Evolutionary conservation across 176 grass and related monocot species (phyloP).

Genomic region (Bonia amplexicaulis): DNA sequence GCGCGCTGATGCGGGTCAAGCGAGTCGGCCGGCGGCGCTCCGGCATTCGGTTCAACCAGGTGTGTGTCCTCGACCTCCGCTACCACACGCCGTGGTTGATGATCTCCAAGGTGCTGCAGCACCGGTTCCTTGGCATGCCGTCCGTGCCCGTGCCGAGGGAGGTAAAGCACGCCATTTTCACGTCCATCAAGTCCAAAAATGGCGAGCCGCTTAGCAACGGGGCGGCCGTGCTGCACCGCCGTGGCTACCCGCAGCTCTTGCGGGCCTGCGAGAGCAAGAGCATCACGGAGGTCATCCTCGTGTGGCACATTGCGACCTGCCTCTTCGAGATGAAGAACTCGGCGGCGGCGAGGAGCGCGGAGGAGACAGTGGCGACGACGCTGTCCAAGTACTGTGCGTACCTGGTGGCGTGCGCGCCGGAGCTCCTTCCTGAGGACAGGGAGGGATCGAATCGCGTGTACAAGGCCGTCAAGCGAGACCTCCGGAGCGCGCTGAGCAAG

Average conservation of each 20-base stretch:
- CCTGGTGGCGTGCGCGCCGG: conserved; percentile 15
- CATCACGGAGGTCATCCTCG: conserved; percentile 9
- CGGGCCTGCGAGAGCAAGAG: conserved; percentile 4
- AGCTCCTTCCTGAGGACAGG: conserved; percentile 14
- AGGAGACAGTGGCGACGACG: neutral
- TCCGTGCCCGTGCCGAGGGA: neutral
- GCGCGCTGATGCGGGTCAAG: neutral
- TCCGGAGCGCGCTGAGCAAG: neutral
- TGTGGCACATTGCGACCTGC: conserved; percentile 22
- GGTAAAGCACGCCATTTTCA: conserved; percentile 4
- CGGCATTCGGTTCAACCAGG: neutral
- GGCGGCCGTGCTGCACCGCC: neutral
- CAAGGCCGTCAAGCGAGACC: conserved; percentile 1
- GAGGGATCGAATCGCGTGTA: neutral
- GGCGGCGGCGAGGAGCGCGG: neutral
- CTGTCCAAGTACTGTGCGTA: conserved; percentile 19
- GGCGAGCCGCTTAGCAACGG: conserved; percentile 7
- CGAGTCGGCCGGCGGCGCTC: neutral
- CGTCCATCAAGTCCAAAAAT: neutral
- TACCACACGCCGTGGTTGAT: neutral
- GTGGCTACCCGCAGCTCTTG: neutral
- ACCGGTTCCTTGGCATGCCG: neutral
- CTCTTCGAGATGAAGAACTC: conserved; percentile 1
- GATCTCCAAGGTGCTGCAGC: neutral
- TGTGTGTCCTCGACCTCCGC: neutral